Evolutionary conservation across 345 rosid species (phyloP).

Genomic region (Erodium maritimum): DNA sequence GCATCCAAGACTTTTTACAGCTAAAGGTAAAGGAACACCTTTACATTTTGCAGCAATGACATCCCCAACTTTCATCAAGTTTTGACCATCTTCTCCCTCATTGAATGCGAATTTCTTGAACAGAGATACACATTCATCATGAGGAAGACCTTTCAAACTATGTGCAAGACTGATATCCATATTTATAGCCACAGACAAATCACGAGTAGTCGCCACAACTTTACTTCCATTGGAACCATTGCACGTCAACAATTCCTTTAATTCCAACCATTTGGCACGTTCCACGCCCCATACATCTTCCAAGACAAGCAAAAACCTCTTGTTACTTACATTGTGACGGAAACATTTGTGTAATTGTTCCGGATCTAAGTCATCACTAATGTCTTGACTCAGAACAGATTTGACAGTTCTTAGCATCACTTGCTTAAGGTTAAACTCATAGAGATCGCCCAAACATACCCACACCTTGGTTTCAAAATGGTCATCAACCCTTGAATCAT

Average conservation of each 20-base stretch:
- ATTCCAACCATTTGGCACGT: background rate
- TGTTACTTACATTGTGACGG: background rate
- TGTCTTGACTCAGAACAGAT: too few species aligned
- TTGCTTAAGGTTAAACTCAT: too few species aligned
- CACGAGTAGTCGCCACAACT: slow-evolving; percentile 8
- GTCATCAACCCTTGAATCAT: background rate
- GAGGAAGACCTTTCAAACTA: background rate
- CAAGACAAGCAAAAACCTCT: slow-evolving; percentile 4
- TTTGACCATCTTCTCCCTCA: background rate
- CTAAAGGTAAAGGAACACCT: too few species aligned
- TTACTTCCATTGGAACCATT: slow-evolving; percentile 3
- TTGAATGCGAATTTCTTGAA: background rate
- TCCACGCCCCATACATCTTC: slow-evolving; percentile 7
- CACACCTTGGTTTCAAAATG: too few species aligned
- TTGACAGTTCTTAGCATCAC: too few species aligned
- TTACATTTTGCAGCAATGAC: slow-evolving; percentile 4
- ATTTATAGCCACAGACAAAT: background rate
- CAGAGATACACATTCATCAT: background rate
- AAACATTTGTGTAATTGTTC: too few species aligned
- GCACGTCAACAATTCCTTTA: background rate
- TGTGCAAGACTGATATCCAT: background rate
- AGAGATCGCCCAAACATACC: too few species aligned
- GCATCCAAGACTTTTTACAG: too few species aligned
- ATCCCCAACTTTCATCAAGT: background rate
- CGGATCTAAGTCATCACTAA: too few species aligned